Conservation (phyloP, 805 yeast genomes). For the Zygoascus tannicola region DNA sequence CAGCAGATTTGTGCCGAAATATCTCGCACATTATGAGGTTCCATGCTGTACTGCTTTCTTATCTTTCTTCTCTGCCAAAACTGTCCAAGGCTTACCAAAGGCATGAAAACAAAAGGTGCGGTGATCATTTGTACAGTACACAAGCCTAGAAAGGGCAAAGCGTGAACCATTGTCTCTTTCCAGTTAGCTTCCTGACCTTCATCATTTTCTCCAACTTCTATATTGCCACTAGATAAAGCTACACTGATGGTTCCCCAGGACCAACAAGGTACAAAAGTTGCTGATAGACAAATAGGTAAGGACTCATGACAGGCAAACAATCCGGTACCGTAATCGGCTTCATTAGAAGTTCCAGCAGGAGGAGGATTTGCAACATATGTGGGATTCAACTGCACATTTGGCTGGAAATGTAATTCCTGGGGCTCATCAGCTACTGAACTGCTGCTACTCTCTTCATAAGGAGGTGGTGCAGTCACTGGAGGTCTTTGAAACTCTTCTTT, state of each 20-base stretch:
- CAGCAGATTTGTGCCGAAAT: conserved; percentile 8
- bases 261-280: conserved; percentile 8
- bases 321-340: conserved; percentile 8
- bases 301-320: conserved; percentile 9
- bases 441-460: too few species aligned
- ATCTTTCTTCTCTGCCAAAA: conserved; percentile 7
- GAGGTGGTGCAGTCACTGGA: too few species aligned
- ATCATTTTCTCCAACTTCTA: conserved; percentile 5
- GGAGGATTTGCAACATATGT: neutral
- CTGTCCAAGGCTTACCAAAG: conserved; percentile 2
- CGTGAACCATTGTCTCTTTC: conserved; percentile 2
- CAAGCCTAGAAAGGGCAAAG: conserved; percentile 6
- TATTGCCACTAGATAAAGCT: conserved; percentile 4
- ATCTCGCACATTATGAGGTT: conserved; percentile 4
- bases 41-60: conserved; percentile 10
- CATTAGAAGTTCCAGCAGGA: neutral
- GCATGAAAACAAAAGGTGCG: neutral
- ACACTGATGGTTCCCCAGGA: conserved; percentile 9
- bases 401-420: too few species aligned
- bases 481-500: too few species aligned
- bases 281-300: conserved; percentile 2
- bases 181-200: conserved; percentile 4
- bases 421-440: too few species aligned
- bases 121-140: neutral
- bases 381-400: neutral